A percentile compares a stretch with the other conserved stretches of the same genome.
Evolutionary conservation across 1,139 yeast species (phyloP).

Genomic region (Zygosaccharomyces pseudobailii): DNA sequence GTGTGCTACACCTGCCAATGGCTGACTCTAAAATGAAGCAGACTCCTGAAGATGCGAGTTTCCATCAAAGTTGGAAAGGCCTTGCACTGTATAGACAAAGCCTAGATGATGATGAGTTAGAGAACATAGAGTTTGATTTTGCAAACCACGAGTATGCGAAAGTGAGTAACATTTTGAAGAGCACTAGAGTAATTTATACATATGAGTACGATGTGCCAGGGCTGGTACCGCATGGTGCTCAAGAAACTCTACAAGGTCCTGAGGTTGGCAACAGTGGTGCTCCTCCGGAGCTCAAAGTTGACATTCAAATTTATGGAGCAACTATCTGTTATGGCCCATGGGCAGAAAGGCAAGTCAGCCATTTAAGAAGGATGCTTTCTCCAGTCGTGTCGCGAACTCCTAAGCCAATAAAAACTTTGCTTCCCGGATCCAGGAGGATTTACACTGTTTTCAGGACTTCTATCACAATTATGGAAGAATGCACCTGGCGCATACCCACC

Average conservation of each 20-base stretch:
- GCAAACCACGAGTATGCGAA: constrained; percentile 72
- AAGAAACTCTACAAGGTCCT: constrained; percentile 38
- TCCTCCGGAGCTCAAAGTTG: constrained; percentile 65
- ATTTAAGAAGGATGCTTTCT: constrained; percentile 59
- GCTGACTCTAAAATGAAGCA: constrained; percentile 17
- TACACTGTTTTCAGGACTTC: constrained; percentile 53
- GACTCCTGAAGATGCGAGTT: constrained; percentile 39
- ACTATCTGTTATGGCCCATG: constrained; percentile 89
- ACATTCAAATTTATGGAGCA: constrained; percentile 54
- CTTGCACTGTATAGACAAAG: constrained; percentile 37
- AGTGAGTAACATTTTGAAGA: constrained; percentile 66
- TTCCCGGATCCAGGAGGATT: constrained; percentile 49
- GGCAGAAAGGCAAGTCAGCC: constrained; percentile 81
- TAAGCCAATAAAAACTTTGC: constrained; percentile 40
- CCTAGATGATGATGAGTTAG: constrained; percentile 20
- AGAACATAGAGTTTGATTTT: constrained; percentile 29
- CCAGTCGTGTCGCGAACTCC: constrained; percentile 66
- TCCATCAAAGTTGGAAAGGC: constrained; percentile 46
- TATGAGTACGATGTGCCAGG: constrained; percentile 77
- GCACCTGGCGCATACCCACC: constrained; percentile 73
- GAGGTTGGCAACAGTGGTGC: constrained; percentile 53
- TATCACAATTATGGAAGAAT: constrained; percentile 53
- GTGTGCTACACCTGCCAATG: constrained; percentile 16
- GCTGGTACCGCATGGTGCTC: constrained; percentile 41
- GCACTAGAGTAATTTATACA: constrained; percentile 48